Evolutionary conservation across 2,329 filamentous ascomycete genomes (phyloP), one percentile per base, ranked within the genome.

Genomic region (Nigrograna mackinnonii): DNA sequence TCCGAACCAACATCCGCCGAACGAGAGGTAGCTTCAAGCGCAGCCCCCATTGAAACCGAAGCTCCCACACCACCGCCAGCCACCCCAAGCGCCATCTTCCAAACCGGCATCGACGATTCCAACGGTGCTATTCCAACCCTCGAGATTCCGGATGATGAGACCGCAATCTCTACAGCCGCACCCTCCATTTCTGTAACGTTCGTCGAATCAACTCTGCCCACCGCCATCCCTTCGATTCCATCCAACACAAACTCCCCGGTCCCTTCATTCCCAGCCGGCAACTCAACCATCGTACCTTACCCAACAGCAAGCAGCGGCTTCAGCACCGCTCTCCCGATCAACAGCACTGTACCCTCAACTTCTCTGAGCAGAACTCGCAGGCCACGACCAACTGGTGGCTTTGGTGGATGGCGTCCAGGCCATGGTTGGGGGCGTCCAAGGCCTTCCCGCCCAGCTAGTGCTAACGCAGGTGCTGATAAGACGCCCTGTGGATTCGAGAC

Each of bases 401-500:
- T 16, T 36, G 14, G 16, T 36, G 14, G 14, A 28, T n/a, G n/a
- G n/a, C n/a, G 9, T n/a, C 24, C n/a, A 28, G 24, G 24, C 24
- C 24, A n/a, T n/a, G n/a, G n/a, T 28, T 28, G 9, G 9, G 24
- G 24, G 9, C 24, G 24, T 28, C 24, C 24, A 9, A 28, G 24
- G 24, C 24, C 24, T 19, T 19, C 19, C 18, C 37, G n/a, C 31
- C 50, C 6, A 43, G 46, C 37, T 47, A 43, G 39, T 43, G 30
- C 22, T 39, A 45, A 14, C 16, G 31, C 13, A 14, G 31, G 31
- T 17, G 11, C 16, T 47, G 41, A 18, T 37, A 35, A 16, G 37
- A 55, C 49, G 18, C 56, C 56, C 17, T 55, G 52, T 38, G 55
- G 51, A 5, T 40, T 62, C 21, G 46, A 54, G 44, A 62, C 55